Evolutionary conservation across 2,329 filamentous ascomycete genomes (phyloP).

Genomic region (Lachnellula arida): DNA sequence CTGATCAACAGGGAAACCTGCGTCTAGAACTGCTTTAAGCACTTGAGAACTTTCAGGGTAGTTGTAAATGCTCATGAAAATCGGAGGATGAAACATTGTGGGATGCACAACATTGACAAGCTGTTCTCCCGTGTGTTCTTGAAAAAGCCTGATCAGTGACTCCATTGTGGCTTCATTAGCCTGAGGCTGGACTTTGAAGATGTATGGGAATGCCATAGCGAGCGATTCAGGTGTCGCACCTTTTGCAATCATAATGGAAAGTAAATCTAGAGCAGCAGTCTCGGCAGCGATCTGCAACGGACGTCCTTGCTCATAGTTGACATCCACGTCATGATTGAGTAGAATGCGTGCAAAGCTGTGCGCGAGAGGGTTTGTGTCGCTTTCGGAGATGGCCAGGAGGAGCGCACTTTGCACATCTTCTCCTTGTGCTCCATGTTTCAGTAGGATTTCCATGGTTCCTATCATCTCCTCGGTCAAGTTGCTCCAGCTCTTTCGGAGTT

Average conservation of each 20-base stretch:
- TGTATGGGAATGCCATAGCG: slow-evolving; percentile 48
- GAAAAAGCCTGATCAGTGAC: slow-evolving; percentile 45
- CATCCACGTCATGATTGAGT: slow-evolving; percentile 47
- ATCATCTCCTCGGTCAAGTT: slow-evolving; percentile 2
- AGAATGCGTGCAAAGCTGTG: slow-evolving; percentile 44
- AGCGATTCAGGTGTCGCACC: slow-evolving; percentile 47
- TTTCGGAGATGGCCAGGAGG: slow-evolving; percentile 40
- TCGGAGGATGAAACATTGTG: slow-evolving; percentile 40
- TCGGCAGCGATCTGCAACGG: slow-evolving; percentile 50
- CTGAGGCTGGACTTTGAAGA: slow-evolving; percentile 40
- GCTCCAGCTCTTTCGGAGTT: slow-evolving; percentile 2
- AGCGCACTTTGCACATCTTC: slow-evolving; percentile 50
- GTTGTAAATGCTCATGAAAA: slow-evolving; percentile 48
- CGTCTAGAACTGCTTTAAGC: slow-evolving; percentile 47
- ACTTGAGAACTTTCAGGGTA: slow-evolving; percentile 52
- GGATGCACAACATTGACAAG: slow-evolving; percentile 46
- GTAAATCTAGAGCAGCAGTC: slow-evolving; percentile 45
- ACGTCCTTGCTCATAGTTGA: slow-evolving; percentile 49
- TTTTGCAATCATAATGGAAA: slow-evolving; percentile 45
- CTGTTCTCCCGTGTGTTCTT: slow-evolving; percentile 44
- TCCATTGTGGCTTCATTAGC: slow-evolving; percentile 47
- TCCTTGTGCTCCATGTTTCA: slow-evolving; percentile 45
- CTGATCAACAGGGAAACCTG: slow-evolving; percentile 58
- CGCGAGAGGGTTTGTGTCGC: slow-evolving; percentile 46
- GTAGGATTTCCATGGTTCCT: slow-evolving; percentile 39